Evolutionary conservation across 2,329 filamentous ascomycete genomes (phyloP).

Genomic region (Colletotrichum eleusines): DNA sequence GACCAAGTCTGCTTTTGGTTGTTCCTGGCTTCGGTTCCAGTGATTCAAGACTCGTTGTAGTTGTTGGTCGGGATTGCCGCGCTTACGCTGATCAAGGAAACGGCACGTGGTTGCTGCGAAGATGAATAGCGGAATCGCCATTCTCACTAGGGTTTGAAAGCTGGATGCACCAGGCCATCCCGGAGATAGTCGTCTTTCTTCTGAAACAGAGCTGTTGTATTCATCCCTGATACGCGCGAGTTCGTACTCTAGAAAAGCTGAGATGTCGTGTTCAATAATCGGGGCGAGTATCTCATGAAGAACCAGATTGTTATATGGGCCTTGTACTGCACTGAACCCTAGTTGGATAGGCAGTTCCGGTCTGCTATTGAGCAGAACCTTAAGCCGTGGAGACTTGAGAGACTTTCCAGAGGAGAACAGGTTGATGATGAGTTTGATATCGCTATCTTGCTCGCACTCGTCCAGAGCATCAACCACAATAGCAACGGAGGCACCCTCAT

Average conservation of each 20-base stretch:
- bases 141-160: neutral
- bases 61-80: neutral
- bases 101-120: neutral
- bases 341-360: constrained; percentile 52
- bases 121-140: neutral
- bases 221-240: neutral
- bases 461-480: constrained; percentile 51
- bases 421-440: constrained; percentile 48
- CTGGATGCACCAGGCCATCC: neutral
- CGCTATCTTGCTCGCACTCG: constrained; percentile 46
- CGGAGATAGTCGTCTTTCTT: neutral
- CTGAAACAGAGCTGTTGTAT: neutral
- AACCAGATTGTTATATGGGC: neutral
- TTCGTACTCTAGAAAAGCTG: neutral
- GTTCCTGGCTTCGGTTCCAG: neutral
- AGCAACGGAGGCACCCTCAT: constrained; percentile 14
- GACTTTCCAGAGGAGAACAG: constrained; percentile 44
- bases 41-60: neutral
- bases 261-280: neutral
- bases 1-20: neutral
- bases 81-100: neutral
- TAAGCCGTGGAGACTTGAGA: constrained; percentile 41
- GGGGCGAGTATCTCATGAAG: constrained; percentile 1
- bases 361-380: constrained; percentile 55
- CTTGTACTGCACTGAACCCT: constrained; percentile 46